Conservation (phyloP, 305 asterid genomes). For the Rubia balearica region DNA sequence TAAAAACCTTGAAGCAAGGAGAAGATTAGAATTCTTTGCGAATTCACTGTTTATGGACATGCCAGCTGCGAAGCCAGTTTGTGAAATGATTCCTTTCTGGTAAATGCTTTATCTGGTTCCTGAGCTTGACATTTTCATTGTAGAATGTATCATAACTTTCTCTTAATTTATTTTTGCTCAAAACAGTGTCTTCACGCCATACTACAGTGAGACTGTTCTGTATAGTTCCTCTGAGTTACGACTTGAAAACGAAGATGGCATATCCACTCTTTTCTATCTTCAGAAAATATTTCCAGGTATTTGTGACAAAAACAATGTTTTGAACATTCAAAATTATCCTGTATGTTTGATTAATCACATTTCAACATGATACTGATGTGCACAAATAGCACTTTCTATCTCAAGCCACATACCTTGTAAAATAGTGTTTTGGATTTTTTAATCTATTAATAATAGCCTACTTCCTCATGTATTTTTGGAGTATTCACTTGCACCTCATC, state of each 20-base stretch:
- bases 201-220: constrained; percentile 97
- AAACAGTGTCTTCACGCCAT: constrained; percentile 95
- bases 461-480: not conserved
- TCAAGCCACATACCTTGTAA: not conserved
- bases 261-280: constrained; percentile 87
- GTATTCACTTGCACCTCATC: not conserved
- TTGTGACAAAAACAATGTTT: not conserved
- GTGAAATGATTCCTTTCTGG: constrained; percentile 96
- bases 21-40: constrained; percentile 82
- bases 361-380: not conserved
- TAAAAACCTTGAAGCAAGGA: constrained; percentile 94
- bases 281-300: constrained; percentile 97
- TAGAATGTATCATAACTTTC: constrained; percentile 24
- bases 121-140: constrained; percentile 6
- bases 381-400: not conserved
- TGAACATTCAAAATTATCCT: not conserved
- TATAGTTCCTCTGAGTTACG: constrained; percentile 89
- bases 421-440: not conserved
- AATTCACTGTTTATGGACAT: constrained; percentile 94
- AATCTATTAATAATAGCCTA: not conserved
- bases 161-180: constrained; percentile 24
- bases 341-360: not conserved
- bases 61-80: constrained; percentile 88
- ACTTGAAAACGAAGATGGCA: constrained; percentile 96
- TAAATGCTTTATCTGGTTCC: constrained; percentile 23